Evolutionary conservation across 805 yeast genomes (phyloP).

Genomic region (Candida arabinofermentans): DNA sequence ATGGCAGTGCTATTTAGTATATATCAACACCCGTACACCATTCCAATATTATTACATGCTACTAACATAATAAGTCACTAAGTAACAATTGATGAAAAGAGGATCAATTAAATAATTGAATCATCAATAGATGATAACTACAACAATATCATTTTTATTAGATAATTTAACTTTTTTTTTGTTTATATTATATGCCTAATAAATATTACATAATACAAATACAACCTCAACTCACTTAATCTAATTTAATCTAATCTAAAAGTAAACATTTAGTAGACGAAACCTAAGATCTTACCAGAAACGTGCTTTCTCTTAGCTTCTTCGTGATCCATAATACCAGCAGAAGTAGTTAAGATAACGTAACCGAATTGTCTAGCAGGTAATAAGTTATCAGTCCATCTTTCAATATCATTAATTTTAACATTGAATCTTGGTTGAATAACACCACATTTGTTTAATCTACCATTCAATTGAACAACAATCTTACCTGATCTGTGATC

Average conservation of each 20-base stretch:
- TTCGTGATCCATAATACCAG: constrained; percentile 99
- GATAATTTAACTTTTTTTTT: not conserved
- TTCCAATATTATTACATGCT: not conserved
- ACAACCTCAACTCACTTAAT: not conserved
- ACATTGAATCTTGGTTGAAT: constrained; percentile 99
- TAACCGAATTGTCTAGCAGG: constrained; percentile 99
- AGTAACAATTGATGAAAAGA: too few relatives aligned
- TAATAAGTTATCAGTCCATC: constrained; percentile 97
- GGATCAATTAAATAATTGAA: not conserved
- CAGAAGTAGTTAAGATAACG: constrained; percentile 97
- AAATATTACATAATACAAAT: constrained; percentile 1
- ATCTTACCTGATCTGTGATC: constrained; percentile 99
- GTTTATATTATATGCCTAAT: constrained; percentile 3
- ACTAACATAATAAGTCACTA: not conserved
- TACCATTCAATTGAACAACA: constrained; percentile 95
- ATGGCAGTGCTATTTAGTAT: too few relatives aligned
- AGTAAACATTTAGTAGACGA: constrained; percentile 66
- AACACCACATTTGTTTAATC: constrained; percentile 98
- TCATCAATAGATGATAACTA: too few relatives aligned
- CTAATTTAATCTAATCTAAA: not conserved
- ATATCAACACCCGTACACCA: not conserved
- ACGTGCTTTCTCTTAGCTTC: constrained; percentile 99
- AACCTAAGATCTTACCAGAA: constrained; percentile 98
- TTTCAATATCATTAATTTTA: constrained; percentile 91
- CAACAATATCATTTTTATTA: constrained; percentile 2